Evolutionary conservation across 495 filamentous ascomycete species (phyloP), one percentile per base, ranked within the genome.

Genomic region (Tuber brumale): DNA sequence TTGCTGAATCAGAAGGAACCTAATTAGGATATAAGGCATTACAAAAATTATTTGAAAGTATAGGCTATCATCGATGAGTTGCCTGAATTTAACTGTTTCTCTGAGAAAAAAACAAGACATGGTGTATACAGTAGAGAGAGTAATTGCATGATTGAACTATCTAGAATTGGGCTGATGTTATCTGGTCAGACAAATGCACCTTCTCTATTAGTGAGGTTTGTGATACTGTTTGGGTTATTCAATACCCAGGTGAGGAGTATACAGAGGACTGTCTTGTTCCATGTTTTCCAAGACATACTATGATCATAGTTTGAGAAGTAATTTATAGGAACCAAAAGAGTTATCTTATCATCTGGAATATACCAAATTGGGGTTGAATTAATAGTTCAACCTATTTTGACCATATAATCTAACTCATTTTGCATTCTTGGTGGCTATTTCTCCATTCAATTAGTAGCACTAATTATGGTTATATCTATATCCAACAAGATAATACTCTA

Each of bases 401-500:
- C 3, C n/a, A 61, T 61, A 61, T 27, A 12, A 61, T 61, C 0
- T 10, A 2, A 0, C n/a, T 10, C 0, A 27, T 0, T 1, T 12
- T 61, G 2, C 0, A 73, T 21, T 31, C 18, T 1, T 73, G 31
- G 31, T 73, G 18, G 35, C 0, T 41, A 2, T 39, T 31, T 21
- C 31, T 73, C 0, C 42, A 41, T 39, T 31, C 46, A 3, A 8
- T 4, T 21, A 45, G 18, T 0, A 0, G 6, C 1, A 73, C 14
- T 0, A 61, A 61, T 31, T 73, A 46, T 37, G 45, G 72, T 0
- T 73, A 61, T 9, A 73, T 73, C 5, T 51, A 73, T 14, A 42
- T 27, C 42, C 35, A 73, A 21, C 72, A 76, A 42, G 75, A 76
- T 41, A 45, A 45, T 21, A 41, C 75, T 23, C 72, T 31, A 7